A percentile compares a stretch with the other conserved stretches of the same genome.
Evolutionary conservation across 306 rosid genomes (phyloP).

Genomic region (Malus orientalis): DNA sequence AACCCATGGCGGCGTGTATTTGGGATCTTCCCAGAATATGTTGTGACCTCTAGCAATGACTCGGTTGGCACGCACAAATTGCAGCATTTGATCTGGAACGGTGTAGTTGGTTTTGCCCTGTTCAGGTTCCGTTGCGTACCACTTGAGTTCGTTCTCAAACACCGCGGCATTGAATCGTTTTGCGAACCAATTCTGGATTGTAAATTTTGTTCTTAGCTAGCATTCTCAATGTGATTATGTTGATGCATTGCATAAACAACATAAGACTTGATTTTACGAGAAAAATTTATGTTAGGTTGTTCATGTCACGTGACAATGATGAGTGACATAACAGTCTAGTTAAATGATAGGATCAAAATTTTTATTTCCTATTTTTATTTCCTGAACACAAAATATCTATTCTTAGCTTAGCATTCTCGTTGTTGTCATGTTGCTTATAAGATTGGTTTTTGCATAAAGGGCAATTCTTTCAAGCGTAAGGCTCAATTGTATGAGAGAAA

Average conservation of each 20-base stretch:
- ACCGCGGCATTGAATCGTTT: constrained; percentile 80
- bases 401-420: too few species aligned
- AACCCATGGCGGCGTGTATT: constrained; percentile 67
- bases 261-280: neutral
- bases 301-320: neutral
- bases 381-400: too few species aligned
- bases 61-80: constrained; percentile 55
- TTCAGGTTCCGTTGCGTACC: constrained; percentile 91
- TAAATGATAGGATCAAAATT: too few species aligned
- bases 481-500: neutral
- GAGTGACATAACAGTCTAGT: neutral
- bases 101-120: constrained; percentile 57
- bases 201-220: neutral
- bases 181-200: constrained; percentile 62
- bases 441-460: neutral
- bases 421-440: neutral
- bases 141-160: constrained; percentile 87
- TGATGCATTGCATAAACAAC: neutral
- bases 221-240: neutral
- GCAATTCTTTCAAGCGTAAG: neutral
- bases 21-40: constrained; percentile 92
- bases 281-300: too few species aligned
- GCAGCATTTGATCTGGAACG: constrained; percentile 62
- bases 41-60: constrained; percentile 83
- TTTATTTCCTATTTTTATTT: too few species aligned